Evolutionary conservation across 257 asterid genomes (phyloP).

Genomic region (Nicotiana tabacum): DNA sequence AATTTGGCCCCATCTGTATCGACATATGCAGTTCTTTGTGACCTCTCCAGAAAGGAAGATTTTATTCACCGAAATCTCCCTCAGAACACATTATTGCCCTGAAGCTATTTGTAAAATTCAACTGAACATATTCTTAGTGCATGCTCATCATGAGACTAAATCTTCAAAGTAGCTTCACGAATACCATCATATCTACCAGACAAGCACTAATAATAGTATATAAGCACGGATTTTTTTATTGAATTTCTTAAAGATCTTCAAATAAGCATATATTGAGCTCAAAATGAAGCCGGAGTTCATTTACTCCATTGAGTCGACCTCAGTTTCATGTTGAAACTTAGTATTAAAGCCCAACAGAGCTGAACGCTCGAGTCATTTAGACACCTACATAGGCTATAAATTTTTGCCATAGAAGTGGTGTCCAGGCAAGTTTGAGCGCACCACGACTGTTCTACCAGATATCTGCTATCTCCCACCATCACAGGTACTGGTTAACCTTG

Average conservation of each 20-base stretch:
- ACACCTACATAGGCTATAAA: background rate
- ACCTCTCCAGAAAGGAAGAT: background rate
- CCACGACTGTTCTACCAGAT: background rate
- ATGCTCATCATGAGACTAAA: background rate
- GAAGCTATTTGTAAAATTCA: background rate
- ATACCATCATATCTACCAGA: background rate
- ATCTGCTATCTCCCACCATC: background rate
- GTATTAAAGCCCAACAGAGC: background rate
- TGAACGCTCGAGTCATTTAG: background rate
- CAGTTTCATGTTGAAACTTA: background rate
- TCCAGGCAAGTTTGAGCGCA: background rate
- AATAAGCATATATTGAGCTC: background rate
- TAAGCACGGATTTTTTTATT: background rate
- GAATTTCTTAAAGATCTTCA: background rate
- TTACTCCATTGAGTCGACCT: background rate
- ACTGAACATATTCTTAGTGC: background rate
- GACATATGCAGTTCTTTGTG: background rate
- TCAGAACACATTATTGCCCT: background rate
- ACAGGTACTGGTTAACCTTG: background rate
- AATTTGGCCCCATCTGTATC: background rate
- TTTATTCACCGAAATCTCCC: background rate
- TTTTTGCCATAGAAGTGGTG: background rate
- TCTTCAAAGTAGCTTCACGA: background rate
- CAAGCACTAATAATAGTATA: background rate
- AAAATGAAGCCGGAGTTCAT: background rate